Evolutionary conservation across 768 basidiomycete species (phyloP).

Genomic region (Suillus occidentalis): DNA sequence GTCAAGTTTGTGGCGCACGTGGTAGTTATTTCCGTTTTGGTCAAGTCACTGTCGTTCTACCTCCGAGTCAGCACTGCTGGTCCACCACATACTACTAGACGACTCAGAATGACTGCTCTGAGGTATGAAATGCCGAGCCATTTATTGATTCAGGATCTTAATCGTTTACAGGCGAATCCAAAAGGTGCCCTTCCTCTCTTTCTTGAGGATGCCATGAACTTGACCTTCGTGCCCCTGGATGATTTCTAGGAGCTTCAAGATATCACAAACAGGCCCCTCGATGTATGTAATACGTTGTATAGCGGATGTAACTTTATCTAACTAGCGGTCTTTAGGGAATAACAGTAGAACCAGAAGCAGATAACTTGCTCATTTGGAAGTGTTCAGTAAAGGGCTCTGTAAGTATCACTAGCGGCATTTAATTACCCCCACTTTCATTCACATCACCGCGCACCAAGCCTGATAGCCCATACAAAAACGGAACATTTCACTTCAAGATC

Average conservation of each 20-base stretch:
- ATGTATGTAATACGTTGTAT: constrained; percentile 42
- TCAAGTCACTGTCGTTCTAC: constrained; percentile 4
- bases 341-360: constrained; percentile 60
- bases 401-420: constrained; percentile 26
- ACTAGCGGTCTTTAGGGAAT: constrained; percentile 49
- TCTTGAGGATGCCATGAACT: constrained; percentile 6
- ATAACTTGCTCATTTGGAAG: constrained; percentile 77
- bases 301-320: constrained; percentile 7
- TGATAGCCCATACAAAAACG: constrained; percentile 81
- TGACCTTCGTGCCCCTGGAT: constrained; percentile 14
- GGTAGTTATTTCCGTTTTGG: not conserved
- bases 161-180: constrained; percentile 62
- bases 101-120: constrained; percentile 37
- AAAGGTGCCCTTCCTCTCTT: constrained; percentile 46
- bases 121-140: constrained; percentile 26
- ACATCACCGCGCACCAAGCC: constrained; percentile 39
- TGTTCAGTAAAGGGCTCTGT: constrained; percentile 76
- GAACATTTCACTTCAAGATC: constrained; percentile 74
- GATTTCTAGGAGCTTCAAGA: constrained; percentile 61
- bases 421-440: not conserved
- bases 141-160: constrained; percentile 7
- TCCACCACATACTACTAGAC: not conserved
- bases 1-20: not conserved
- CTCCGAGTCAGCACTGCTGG: not conserved
- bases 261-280: constrained; percentile 61